Percentiles rank a stretch among this genome's conserved stretches.
Conservation (phyloP, 805 yeast species). For the Ogataea naganishii region DNA sequence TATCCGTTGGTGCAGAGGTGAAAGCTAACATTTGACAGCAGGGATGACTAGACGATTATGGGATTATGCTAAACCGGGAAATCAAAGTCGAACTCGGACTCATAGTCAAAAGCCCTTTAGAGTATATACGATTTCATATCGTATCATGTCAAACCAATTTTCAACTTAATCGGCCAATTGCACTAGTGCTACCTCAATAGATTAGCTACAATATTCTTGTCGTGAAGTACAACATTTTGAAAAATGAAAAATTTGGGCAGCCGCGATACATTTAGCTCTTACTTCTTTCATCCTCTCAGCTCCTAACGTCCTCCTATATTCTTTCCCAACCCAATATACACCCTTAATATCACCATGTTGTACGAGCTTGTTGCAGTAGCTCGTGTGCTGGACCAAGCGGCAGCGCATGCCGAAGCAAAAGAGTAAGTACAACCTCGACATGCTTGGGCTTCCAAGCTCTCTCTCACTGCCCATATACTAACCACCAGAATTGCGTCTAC, state of each 20-base stretch:
- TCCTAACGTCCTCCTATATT: neutral
- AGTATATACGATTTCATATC: too few species aligned
- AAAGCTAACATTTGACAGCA: too few species aligned
- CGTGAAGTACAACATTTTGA: constrained; percentile 2
- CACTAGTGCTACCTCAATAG: too few species aligned
- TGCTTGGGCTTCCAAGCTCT: neutral
- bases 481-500: constrained; percentile 37
- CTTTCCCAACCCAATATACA: neutral
- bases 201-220: neutral
- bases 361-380: constrained; percentile 89
- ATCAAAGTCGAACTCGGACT: too few species aligned
- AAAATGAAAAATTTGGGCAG: neutral
- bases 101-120: too few species aligned
- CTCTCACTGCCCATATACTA: too few species aligned
- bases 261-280: neutral
- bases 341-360: constrained; percentile 41
- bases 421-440: constrained; percentile 26
- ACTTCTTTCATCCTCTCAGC: neutral
- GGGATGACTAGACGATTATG: too few species aligned
- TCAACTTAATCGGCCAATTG: too few species aligned
- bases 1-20: too few species aligned
- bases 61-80: too few species aligned
- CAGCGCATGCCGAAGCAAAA: constrained; percentile 51
- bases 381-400: constrained; percentile 56
- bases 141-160: too few species aligned